Evolutionary conservation across 352 stramenopile genomes (phyloP).

Genomic region (Plasmopara halstedii): DNA sequence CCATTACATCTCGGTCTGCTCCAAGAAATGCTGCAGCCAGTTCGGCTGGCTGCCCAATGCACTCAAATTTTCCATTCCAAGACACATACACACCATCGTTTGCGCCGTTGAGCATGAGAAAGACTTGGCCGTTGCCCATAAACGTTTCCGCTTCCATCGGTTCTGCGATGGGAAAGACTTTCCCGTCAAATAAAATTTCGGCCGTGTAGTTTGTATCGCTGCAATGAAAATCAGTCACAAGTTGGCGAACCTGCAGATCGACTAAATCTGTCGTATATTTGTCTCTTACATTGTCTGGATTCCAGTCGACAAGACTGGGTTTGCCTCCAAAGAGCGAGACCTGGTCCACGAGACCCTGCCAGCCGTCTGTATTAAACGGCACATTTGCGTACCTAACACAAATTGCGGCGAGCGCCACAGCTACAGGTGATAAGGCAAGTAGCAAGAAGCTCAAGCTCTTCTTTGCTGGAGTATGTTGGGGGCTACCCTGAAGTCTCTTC

Average conservation of each 20-base stretch:
- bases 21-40: slow-evolving; percentile 50
- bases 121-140: slow-evolving; percentile 39
- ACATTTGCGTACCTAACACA: slow-evolving; percentile 22
- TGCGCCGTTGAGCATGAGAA: slow-evolving; percentile 80
- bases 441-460: slow-evolving; percentile 10
- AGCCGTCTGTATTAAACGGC: slow-evolving; percentile 11
- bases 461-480: slow-evolving; percentile 8
- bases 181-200: slow-evolving; percentile 27
- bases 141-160: slow-evolving; percentile 36
- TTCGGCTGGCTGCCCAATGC: slow-evolving; percentile 34
- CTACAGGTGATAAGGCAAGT: slow-evolving; percentile 14
- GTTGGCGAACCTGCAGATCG: slow-evolving; percentile 28
- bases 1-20: slow-evolving; percentile 54
- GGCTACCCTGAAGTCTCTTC: slow-evolving; percentile 1
- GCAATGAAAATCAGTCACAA: slow-evolving; percentile 32
- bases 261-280: slow-evolving; percentile 65
- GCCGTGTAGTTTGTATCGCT: slow-evolving; percentile 29
- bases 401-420: slow-evolving; percentile 17
- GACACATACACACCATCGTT: slow-evolving; percentile 76
- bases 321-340: slow-evolving; percentile 5
- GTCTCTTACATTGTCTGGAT: slow-evolving; percentile 15
- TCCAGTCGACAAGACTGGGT: slow-evolving; percentile 6
- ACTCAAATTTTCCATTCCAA: slow-evolving; percentile 71
- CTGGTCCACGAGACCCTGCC: slow-evolving; percentile 13
- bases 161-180: slow-evolving; percentile 36